Base-by-base conservation (phyloP, 2,329 filamentous ascomycete species). In the Botrytis tulipae region DNA sequence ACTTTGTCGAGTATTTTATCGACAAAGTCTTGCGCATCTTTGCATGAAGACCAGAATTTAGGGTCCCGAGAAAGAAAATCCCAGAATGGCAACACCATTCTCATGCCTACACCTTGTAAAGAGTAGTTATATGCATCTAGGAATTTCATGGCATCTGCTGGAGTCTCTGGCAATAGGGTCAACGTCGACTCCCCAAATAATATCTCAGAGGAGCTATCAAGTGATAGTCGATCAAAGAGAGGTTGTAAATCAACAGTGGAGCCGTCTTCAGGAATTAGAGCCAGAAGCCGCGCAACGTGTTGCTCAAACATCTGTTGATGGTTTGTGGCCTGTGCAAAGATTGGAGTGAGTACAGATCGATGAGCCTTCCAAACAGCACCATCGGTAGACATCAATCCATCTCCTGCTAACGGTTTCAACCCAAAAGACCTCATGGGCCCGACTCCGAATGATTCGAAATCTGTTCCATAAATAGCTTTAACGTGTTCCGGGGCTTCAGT, bases 121-220 rank as follows among this genome's bases (percentile, higher is more conserved):
- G 44, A 48, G n/a, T 63, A 63, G 18, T 61, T 61, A 20, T 71
- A 71, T 3, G 44, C 44, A n/a, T 63, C 40, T n/a, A 63, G 32
- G 0, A 71, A 71, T 9, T 25, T 40, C 25, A 48, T 48, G 16
- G 59, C 44, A 25, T 40, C 44, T 32, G 22, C 22, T 37, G 32
- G 44, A 32, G 42, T 62, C 7, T 71, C 69, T 32, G 44, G 44
- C 16, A 63, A 16, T 3, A 63, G 20, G 4, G 57, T 71, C 14
- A 32, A 40, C 1, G 16, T 54, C 0, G 86, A 87, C 77, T 89
- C 84, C 12, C 91, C 90, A 73, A 92, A 91, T 25, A 93, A 83
- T 76, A 92, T 90, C 62, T 87, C 85, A 0, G 87, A 90, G 0
- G 87, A 85, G 0, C 84, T 85, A 75, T 90, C 87, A 40, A 90